Evolutionary conservation across 306 rosid species (phyloP).

Genomic region (Pueraria montana): DNA sequence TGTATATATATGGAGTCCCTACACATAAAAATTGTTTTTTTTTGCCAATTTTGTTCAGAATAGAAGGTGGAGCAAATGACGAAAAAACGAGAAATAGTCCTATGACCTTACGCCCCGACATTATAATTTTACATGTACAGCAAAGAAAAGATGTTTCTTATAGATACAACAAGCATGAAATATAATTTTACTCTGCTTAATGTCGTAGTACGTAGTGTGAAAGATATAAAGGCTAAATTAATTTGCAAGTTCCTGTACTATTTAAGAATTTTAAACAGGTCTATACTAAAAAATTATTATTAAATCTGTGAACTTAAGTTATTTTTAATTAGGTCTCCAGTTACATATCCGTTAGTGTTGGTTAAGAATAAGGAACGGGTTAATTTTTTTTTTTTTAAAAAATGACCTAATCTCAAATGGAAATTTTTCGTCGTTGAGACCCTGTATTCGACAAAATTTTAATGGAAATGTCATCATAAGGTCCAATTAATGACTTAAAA

Average conservation of each 20-base stretch:
- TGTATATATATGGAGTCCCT: conserved; percentile 37
- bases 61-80: neutral
- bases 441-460: neutral
- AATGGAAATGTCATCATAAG: neutral
- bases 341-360: neutral
- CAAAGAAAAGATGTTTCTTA: neutral
- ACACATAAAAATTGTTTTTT: neutral
- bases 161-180: neutral
- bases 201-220: neutral
- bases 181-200: neutral
- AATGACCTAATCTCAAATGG: no score
- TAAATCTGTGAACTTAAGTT: no score
- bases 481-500: neutral
- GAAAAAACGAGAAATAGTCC: neutral
- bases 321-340: neutral
- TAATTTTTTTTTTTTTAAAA: no score
- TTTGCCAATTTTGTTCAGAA: conserved; percentile 13
- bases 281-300: no score
- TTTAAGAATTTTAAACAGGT: neutral
- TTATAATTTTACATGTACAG: no score
- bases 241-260: neutral
- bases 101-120: neutral
- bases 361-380: neutral
- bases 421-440: neutral
- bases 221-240: conserved; percentile 8